Conservation (phyloP, 2,329 filamentous ascomycete species). For the Xylaria sp. region DNA sequence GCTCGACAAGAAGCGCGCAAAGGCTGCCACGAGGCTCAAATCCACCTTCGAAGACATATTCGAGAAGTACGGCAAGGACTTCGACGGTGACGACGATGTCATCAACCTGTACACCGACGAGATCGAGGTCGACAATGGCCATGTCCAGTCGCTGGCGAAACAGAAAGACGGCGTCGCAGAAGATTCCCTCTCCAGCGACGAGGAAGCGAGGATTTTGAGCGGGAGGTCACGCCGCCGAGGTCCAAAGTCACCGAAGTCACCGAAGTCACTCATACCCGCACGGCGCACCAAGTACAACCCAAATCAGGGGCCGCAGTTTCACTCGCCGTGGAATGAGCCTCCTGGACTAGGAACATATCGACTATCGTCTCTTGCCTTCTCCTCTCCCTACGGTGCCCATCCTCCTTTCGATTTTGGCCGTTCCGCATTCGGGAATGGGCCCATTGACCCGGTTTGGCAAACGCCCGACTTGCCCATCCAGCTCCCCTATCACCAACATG, state of each 20-base stretch:
- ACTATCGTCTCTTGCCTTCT: slow-evolving; percentile 31
- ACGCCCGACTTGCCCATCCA: slow-evolving; percentile 38
- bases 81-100: slow-evolving; percentile 83
- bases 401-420: slow-evolving; percentile 32
- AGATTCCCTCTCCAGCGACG: slow-evolving; percentile 39
- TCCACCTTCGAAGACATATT: slow-evolving; percentile 89
- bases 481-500: slow-evolving; percentile 21
- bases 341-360: slow-evolving; percentile 21
- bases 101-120: slow-evolving; percentile 83
- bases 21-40: slow-evolving; percentile 75
- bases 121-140: slow-evolving; percentile 90
- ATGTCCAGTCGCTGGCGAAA: slow-evolving; percentile 63
- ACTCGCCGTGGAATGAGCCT: slow-evolving; percentile 12
- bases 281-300: slow-evolving; percentile 15
- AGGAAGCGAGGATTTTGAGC: slow-evolving; percentile 45
- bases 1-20: slow-evolving; percentile 65
- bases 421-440: slow-evolving; percentile 23
- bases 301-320: background rate
- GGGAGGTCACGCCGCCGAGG: slow-evolving; percentile 35
- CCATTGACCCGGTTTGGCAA: slow-evolving; percentile 47
- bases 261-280: slow-evolving; percentile 22
- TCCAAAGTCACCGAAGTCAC: slow-evolving; percentile 21
- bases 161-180: slow-evolving; percentile 45
- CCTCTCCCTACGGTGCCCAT: slow-evolving; percentile 26
- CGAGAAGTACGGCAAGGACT: slow-evolving; percentile 84